phyloP scores from a whole-genome alignment of 495 filamentous ascomycete species.

The Thermothielavioides terrestris region DNA sequence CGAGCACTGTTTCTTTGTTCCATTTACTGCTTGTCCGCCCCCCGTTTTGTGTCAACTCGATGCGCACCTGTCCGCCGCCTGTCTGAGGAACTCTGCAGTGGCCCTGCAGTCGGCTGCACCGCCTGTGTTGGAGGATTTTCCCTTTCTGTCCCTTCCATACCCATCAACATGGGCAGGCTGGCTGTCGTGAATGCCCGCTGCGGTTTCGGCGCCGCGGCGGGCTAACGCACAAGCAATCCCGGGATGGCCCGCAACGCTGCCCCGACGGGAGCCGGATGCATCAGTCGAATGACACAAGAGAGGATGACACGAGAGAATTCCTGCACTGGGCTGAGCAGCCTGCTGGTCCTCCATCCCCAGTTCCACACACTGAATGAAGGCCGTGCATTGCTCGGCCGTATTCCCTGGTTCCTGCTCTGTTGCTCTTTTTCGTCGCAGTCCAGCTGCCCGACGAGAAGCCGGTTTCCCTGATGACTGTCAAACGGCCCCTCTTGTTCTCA shows the following conservation, averaged over 20 bases:
- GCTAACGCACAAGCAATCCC: not conserved
- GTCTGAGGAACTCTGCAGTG: not conserved
- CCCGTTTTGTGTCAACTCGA: too few relatives aligned
- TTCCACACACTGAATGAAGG: too few relatives aligned
- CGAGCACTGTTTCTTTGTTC: not conserved
- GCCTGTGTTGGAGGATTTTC: too few relatives aligned
- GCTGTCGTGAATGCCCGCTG: too few relatives aligned
- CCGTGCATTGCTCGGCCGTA: too few relatives aligned
- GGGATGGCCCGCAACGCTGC: constrained; percentile 10
- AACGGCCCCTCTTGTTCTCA: not conserved
- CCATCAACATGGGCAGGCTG: too few relatives aligned
- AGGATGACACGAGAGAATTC: constrained; percentile 13
- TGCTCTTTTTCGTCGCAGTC: not conserved
- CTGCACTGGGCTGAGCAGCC: not conserved
- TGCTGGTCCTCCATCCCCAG: not conserved
- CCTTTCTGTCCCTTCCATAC: too few relatives aligned
- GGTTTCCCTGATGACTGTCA: too few relatives aligned
- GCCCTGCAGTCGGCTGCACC: too few relatives aligned
- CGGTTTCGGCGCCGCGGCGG: constrained; percentile 13
- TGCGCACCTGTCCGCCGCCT: not conserved
- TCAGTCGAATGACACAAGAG: not conserved
- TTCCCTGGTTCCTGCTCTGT: not conserved
- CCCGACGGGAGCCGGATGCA: not conserved
- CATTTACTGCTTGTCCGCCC: not conserved
- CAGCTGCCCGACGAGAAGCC: too few relatives aligned